phyloP scores from a whole-genome alignment of 208 protist species.

The Crithidia sp. region DNA sequence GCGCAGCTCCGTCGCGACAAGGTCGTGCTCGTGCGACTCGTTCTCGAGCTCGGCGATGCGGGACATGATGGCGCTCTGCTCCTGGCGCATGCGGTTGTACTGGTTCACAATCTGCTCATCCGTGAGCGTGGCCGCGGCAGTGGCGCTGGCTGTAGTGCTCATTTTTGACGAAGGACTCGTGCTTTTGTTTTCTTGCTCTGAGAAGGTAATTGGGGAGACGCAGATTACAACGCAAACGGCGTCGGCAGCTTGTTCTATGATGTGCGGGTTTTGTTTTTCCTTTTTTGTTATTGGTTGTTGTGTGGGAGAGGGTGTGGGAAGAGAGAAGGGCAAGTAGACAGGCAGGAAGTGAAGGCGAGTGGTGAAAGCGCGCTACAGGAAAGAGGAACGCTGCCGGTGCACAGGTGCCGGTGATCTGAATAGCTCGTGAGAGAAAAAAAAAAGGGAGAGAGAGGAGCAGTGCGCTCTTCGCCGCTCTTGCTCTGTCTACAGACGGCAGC shows the following conservation, averaged over 20 bases:
- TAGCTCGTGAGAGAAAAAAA: too few relatives aligned
- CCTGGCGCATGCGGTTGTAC: slow-evolving; percentile 89
- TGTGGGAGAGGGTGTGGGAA: neutral
- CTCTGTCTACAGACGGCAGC: too few relatives aligned
- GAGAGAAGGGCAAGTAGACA: neutral
- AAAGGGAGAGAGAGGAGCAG: too few relatives aligned
- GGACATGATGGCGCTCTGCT: slow-evolving; percentile 85
- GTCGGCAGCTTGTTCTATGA: neutral
- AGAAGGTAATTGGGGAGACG: too few relatives aligned
- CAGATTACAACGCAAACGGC: too few relatives aligned
- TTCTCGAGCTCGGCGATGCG: slow-evolving; percentile 89
- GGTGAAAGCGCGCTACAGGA: too few relatives aligned
- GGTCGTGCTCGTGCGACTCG: slow-evolving; percentile 90
- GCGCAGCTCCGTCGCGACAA: slow-evolving; percentile 88
- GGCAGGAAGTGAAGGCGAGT: too few relatives aligned
- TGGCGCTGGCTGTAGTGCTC: slow-evolving; percentile 8
- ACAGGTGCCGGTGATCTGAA: too few relatives aligned
- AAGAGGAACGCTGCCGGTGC: too few relatives aligned
- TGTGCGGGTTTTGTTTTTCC: neutral
- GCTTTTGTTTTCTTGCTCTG: neutral
- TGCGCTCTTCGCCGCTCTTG: too few relatives aligned
- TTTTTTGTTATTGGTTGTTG: neutral
- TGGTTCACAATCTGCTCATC: slow-evolving; percentile 84
- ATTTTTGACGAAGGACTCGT: neutral
- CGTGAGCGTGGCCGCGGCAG: slow-evolving; percentile 23